A percentile compares a stretch with the other conserved stretches of the same genome.
Evolutionary conservation across 2,329 filamentous ascomycete genomes (phyloP).

Genomic region (Tolypocladium cylindrosporum): DNA sequence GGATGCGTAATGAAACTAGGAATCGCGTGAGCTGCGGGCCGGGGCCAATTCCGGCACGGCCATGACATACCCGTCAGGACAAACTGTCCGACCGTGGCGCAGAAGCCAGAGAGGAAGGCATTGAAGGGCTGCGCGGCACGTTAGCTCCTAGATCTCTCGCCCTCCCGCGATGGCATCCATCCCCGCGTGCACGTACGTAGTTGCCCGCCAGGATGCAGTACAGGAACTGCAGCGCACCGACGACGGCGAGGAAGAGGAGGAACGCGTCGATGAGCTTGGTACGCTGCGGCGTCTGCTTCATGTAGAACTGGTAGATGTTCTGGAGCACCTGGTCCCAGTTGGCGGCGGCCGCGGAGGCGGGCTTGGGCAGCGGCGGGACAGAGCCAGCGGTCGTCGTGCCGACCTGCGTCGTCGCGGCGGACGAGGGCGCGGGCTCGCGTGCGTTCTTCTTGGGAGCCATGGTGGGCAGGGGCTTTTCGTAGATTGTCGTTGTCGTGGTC

Average conservation of each 20-base stretch:
- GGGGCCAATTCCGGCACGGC: neutral
- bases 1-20: slow-evolving; percentile 69
- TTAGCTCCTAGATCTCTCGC: slow-evolving; percentile 7
- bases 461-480: slow-evolving; percentile 5
- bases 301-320: slow-evolving; percentile 70
- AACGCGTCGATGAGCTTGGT: slow-evolving; percentile 89
- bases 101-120: slow-evolving; percentile 92
- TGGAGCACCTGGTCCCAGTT: slow-evolving; percentile 50
- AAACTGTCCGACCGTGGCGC: slow-evolving; percentile 91
- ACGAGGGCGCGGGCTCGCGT: slow-evolving; percentile 21
- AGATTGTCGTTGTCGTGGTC: neutral
- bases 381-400: slow-evolving; percentile 17
- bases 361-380: slow-evolving; percentile 13
- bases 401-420: slow-evolving; percentile 19
- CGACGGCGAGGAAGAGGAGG: slow-evolving; percentile 74
- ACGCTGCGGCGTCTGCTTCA: slow-evolving; percentile 73
- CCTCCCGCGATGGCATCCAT: neutral
- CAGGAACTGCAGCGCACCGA: slow-evolving; percentile 83
- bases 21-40: slow-evolving; percentile 1
- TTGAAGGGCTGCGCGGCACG: slow-evolving; percentile 73
- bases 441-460: slow-evolving; percentile 44
- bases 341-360: slow-evolving; percentile 13
- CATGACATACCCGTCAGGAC: slow-evolving; percentile 69
- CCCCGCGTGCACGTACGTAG: slow-evolving; percentile 60
- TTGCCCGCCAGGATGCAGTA: slow-evolving; percentile 91